Evolutionary conservation across 2,329 filamentous ascomycete species (phyloP), one percentile per base, ranked within the genome.

Genomic region (Botrytis elliptica): DNA sequence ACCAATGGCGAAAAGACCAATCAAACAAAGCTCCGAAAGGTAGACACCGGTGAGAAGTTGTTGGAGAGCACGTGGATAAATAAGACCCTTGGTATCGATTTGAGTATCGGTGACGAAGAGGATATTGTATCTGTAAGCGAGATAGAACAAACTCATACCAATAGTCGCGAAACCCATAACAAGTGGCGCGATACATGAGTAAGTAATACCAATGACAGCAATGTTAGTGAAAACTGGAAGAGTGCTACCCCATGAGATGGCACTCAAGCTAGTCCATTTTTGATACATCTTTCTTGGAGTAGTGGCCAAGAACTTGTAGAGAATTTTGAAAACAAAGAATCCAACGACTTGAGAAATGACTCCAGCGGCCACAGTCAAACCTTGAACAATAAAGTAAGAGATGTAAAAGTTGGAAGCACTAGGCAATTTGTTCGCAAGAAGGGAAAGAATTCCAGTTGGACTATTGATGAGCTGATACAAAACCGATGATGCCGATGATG

Each of bases 351-450:
- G 93, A 3, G 97, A 86, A 8, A 98, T 83, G 1, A 92, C 88
- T 65, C 91, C 88, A 0, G 93, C 88, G 5, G 94, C 92, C 75
- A 95, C 90, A 1, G 91, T 91, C 74, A 98, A 83, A 49, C 95
- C 97, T 82, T 98, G 96, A 4, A 99, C 89, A 46, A 98, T 89
- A 77, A 99, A 97, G 84, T 98, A 99, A 0, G 92, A 93, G 33
- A 98, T 91, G 83, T 98, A 99, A 81, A 98, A 97, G 83, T 97
- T 98, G 75, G 94, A 95, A 0, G 94, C 91, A 73, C 89, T 91
- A 29, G 96, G 96, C 9, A 99, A 86, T 74, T 93, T 92, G 25
- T 86, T 80, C 0, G 94, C 91, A 6, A 97, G 86, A 57, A 97
- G 83, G 0, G 81, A 83, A 0, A 93, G 89, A 10, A 90, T 88